phyloP scores from a whole-genome alignment of 2,329 filamentous ascomycete genomes.

The Westerdykella sp. region DNA sequence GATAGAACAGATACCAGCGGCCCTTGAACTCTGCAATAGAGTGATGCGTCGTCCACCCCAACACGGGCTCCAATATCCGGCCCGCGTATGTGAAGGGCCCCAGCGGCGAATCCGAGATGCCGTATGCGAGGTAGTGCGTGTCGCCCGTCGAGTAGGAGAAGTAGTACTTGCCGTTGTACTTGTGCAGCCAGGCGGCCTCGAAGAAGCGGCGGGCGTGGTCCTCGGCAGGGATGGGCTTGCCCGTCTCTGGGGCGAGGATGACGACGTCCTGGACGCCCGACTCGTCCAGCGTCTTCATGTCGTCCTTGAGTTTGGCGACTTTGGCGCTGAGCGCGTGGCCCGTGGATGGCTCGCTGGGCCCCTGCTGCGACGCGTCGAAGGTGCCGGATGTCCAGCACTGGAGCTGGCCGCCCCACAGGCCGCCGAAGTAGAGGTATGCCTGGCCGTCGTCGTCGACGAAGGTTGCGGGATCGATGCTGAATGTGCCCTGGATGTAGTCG shows the following conservation, averaged over 20 bases:
- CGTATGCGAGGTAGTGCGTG: slow-evolving; percentile 68
- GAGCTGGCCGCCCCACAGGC: slow-evolving; percentile 74
- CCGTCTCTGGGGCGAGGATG: slow-evolving; percentile 57
- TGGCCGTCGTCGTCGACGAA: slow-evolving; percentile 65
- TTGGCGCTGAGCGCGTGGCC: slow-evolving; percentile 55
- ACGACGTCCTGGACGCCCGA: slow-evolving; percentile 52
- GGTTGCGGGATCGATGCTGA: slow-evolving; percentile 69
- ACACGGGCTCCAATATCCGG: slow-evolving; percentile 65
- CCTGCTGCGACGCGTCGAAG: slow-evolving; percentile 41
- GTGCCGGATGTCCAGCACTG: slow-evolving; percentile 63
- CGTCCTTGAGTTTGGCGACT: slow-evolving; percentile 56
- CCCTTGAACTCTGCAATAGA: slow-evolving; percentile 68
- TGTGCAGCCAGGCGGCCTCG: slow-evolving; percentile 76
- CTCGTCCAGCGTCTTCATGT: slow-evolving; percentile 58
- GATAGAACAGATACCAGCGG: slow-evolving; percentile 70
- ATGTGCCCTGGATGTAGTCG: slow-evolving; percentile 60
- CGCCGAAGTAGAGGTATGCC: slow-evolving; percentile 69
- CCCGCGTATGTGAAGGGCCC: slow-evolving; percentile 70
- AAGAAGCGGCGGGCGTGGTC: slow-evolving; percentile 74
- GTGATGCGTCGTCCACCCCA: slow-evolving; percentile 79
- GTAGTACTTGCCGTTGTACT: slow-evolving; percentile 63
- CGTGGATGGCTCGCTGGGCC: slow-evolving; percentile 12
- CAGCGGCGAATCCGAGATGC: slow-evolving; percentile 56
- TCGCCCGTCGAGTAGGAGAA: slow-evolving; percentile 75
- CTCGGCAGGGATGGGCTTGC: slow-evolving; percentile 54